Evolutionary conservation across 306 rosid genomes (phyloP).

Genomic region (Rosa lucieae): DNA sequence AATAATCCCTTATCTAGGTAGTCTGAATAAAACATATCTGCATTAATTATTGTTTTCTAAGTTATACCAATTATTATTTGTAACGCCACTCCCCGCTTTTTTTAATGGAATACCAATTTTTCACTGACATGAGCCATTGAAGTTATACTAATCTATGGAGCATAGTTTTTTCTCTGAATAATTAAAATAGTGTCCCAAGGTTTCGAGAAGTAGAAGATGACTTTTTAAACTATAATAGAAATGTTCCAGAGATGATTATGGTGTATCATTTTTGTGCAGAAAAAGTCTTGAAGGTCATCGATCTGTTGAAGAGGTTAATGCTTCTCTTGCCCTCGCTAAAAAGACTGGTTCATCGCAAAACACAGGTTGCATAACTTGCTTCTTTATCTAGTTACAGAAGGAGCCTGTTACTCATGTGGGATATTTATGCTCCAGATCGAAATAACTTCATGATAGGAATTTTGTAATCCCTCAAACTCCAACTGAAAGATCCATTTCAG

Average conservation of each 20-base stretch:
- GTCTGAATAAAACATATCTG: neutral
- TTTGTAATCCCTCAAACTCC: neutral
- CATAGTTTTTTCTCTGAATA: neutral
- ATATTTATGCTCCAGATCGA: neutral
- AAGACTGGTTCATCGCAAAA: conserved; percentile 18
- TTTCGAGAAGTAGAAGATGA: neutral
- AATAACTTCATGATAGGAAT: neutral
- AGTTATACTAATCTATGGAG: neutral
- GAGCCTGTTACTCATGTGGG: neutral
- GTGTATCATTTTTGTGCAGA: conserved; percentile 44
- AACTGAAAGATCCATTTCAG: neutral
- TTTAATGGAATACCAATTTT: neutral
- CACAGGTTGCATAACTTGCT: conserved; percentile 22
- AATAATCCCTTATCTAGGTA: neutral
- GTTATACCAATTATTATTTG: neutral
- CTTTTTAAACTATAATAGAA: conserved; percentile 1
- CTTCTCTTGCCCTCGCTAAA: conserved; percentile 25
- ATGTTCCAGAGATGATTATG: conserved; percentile 16
- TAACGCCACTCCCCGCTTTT: neutral
- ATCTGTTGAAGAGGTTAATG: conserved; percentile 16
- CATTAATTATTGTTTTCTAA: neutral
- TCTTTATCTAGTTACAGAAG: neutral
- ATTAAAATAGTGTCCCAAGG: neutral
- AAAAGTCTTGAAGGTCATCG: conserved; percentile 44
- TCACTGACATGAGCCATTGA: neutral